Evolutionary conservation across 116 monocot species (phyloP).

Genomic region (Dioscorea cayenensis): DNA sequence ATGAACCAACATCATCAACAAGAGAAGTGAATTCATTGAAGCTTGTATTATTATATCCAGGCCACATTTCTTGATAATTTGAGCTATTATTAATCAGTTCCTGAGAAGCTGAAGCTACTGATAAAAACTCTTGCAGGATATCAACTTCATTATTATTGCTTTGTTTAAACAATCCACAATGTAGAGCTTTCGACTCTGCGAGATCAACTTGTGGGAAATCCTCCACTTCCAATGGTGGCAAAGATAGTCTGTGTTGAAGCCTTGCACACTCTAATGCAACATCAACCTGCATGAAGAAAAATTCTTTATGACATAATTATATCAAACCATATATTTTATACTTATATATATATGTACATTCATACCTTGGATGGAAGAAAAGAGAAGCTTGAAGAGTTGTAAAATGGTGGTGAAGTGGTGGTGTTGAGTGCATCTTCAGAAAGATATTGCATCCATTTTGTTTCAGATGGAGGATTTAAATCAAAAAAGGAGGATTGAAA

Average conservation of each 20-base stretch:
- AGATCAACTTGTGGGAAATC: conserved; percentile 50
- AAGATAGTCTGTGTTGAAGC: conserved; percentile 64
- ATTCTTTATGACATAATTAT: background rate
- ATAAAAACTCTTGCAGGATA: conserved; percentile 71
- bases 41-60: conserved; percentile 8
- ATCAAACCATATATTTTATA: conserved; percentile 2
- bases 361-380: conserved; percentile 74
- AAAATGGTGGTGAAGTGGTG: conserved; percentile 18
- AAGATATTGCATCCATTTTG: conserved; percentile 79
- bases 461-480: conserved; percentile 15
- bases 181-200: conserved; percentile 20
- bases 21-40: conserved; percentile 30
- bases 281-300: conserved; percentile 45
- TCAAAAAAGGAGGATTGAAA: conserved; percentile 11
- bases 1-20: conserved; percentile 21
- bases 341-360: background rate
- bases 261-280: conserved; percentile 82
- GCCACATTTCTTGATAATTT: conserved; percentile 37
- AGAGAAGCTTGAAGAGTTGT: conserved; percentile 26
- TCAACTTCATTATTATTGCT: conserved; percentile 24
- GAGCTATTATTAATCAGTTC: conserved; percentile 43
- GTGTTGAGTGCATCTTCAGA: conserved; percentile 51
- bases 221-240: conserved; percentile 65
- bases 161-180: conserved; percentile 17
- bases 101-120: conserved; percentile 70